Conservation (phyloP, 164 flowering plant species). For the Magnolia kwangsiensis region DNA sequence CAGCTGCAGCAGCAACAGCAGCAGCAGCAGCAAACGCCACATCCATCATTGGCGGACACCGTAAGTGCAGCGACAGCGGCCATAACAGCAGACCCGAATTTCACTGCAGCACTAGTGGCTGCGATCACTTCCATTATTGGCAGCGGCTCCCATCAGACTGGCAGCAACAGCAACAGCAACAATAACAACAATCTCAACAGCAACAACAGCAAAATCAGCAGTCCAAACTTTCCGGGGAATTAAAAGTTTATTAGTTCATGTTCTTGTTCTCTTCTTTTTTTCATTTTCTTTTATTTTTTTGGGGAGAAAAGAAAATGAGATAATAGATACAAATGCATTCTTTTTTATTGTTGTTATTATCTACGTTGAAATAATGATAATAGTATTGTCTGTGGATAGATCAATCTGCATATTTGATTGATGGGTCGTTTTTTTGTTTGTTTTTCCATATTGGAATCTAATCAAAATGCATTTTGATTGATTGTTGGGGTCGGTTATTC, state of each 20-base stretch:
- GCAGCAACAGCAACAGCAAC: too few species aligned
- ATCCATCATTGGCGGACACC: slow-evolving; percentile 31
- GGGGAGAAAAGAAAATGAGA: not conserved
- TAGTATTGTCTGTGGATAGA: not conserved
- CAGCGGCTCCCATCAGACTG: too few species aligned
- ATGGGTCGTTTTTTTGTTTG: not conserved
- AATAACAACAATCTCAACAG: slow-evolving; percentile 4
- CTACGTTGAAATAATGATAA: not conserved
- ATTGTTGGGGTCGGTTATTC: not conserved
- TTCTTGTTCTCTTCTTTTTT: not conserved
- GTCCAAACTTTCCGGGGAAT: not conserved
- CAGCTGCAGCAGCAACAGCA: slow-evolving; percentile 15
- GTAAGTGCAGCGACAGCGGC: slow-evolving; percentile 45
- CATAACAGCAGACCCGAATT: slow-evolving; percentile 55
- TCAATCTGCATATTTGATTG: not conserved
- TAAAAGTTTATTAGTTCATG: not conserved
- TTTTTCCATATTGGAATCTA: not conserved
- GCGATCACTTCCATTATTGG: slow-evolving; percentile 55
- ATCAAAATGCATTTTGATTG: not conserved
- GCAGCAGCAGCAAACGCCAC: slow-evolving; percentile 16
- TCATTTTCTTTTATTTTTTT: not conserved
- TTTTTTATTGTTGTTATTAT: too few species aligned
- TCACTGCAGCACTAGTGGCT: slow-evolving; percentile 52
- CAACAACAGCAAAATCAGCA: slow-evolving; percentile 18
- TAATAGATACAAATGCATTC: not conserved